A percentile compares a stretch with the other conserved stretches of the same genome.
phyloP scores from a whole-genome alignment of 2,329 filamentous ascomycete genomes.

The Trichophyton equinum region DNA sequence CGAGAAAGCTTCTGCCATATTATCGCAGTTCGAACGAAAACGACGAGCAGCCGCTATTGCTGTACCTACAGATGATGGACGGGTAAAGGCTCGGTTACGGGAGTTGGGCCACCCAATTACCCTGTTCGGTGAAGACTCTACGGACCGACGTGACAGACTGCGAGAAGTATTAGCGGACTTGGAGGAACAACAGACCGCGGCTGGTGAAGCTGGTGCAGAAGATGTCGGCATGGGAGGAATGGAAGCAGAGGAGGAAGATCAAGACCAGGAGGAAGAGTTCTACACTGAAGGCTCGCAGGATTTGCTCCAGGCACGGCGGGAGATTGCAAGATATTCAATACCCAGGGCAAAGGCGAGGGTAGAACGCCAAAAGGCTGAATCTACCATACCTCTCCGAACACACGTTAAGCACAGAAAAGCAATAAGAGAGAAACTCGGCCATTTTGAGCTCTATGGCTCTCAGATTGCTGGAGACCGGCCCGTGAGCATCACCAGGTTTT shows the following conservation, averaged over 20 bases:
- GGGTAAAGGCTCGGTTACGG: conserved; percentile 67
- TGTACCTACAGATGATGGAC: conserved; percentile 85
- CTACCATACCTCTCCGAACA: conserved; percentile 69
- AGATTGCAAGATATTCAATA: conserved; percentile 72
- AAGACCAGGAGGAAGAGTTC: conserved; percentile 81
- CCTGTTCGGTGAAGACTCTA: conserved; percentile 79
- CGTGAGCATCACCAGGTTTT: conserved; percentile 81
- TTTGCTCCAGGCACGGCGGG: conserved; percentile 61
- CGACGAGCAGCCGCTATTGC: conserved; percentile 75
- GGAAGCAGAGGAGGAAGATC: conserved; percentile 45
- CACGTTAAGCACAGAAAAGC: conserved; percentile 87
- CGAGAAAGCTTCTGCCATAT: conserved; percentile 72
- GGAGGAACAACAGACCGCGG: conserved; percentile 46
- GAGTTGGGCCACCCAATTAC: conserved; percentile 89
- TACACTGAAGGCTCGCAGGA: conserved; percentile 72
- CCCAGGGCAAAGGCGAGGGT: conserved; percentile 67
- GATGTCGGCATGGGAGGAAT: conserved; percentile 44
- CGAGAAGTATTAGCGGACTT: conserved; percentile 67
- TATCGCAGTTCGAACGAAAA: conserved; percentile 84
- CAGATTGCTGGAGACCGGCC: conserved; percentile 86
- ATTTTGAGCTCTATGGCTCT: conserved; percentile 82
- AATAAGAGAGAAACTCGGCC: conserved; percentile 68
- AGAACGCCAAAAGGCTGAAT: conserved; percentile 65
- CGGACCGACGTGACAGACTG: conserved; percentile 74
- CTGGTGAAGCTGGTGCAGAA: conserved; percentile 41